phyloP scores from a whole-genome alignment of 257 asterid genomes.

The Cynanchum wilfordii region DNA sequence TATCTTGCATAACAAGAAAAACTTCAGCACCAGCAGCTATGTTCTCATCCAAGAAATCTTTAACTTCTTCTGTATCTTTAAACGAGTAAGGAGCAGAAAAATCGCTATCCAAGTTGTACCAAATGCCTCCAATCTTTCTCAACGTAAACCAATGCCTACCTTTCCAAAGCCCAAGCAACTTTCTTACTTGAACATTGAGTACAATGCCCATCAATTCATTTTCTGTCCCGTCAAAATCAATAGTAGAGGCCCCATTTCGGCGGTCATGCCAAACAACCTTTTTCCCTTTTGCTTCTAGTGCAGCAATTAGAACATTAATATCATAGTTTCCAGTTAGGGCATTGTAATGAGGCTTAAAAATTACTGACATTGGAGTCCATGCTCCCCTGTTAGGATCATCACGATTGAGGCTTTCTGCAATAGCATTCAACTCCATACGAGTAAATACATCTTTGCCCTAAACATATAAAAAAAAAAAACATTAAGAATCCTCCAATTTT shows the following conservation, averaged over 20 bases:
- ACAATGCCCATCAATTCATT: slow-evolving; percentile 57
- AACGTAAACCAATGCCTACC: slow-evolving; percentile 80
- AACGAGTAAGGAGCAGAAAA: slow-evolving; percentile 46
- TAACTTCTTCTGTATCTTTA: slow-evolving; percentile 35
- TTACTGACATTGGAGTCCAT: slow-evolving; percentile 58
- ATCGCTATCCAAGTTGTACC: slow-evolving; percentile 92
- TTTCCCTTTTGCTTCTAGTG: slow-evolving; percentile 67
- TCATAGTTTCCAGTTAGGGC: slow-evolving; percentile 78
- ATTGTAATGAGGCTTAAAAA: slow-evolving; percentile 84
- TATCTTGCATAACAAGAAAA: slow-evolving; percentile 54
- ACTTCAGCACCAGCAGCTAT: slow-evolving; percentile 56
- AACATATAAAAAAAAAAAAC: slow-evolving; percentile 11
- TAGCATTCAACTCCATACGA: slow-evolving; percentile 44
- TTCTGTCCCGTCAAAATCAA: slow-evolving; percentile 46
- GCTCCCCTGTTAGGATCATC: slow-evolving; percentile 56
- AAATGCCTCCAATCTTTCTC: slow-evolving; percentile 48
- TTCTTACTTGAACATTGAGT: slow-evolving; percentile 60
- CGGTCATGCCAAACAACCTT: slow-evolving; percentile 72
- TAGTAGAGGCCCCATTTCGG: slow-evolving; percentile 53
- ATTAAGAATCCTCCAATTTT: slow-evolving; percentile 1
- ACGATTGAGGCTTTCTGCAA: slow-evolving; percentile 60
- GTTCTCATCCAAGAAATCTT: slow-evolving; percentile 42
- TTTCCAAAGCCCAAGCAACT: slow-evolving; percentile 62
- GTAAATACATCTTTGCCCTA: slow-evolving; percentile 82
- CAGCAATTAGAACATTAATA: slow-evolving; percentile 70